phyloP scores from a whole-genome alignment of 116 monocot genomes.

The Phalaenopsis hybrid region DNA sequence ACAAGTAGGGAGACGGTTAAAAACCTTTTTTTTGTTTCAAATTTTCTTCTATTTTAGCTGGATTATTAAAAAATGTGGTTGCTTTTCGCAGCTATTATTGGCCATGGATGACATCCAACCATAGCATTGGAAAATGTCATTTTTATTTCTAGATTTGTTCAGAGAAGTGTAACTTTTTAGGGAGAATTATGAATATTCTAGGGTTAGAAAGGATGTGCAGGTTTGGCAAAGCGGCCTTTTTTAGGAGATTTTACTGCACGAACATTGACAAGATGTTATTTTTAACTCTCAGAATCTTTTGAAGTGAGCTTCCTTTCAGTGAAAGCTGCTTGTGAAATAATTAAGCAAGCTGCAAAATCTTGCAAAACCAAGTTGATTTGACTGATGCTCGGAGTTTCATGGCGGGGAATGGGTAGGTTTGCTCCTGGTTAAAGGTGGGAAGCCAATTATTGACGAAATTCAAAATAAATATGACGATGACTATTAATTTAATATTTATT shows the following conservation, averaged over 20 bases:
- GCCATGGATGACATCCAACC: no score
- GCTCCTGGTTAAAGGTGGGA: no score
- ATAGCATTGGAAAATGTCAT: background rate
- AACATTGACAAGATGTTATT: background rate
- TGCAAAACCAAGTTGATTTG: background rate
- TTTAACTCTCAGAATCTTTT: background rate
- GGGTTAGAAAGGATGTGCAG: background rate
- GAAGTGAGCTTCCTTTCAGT: background rate
- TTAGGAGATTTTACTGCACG: background rate
- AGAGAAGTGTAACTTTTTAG: background rate
- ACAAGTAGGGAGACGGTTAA: no score
- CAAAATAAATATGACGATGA: no score
- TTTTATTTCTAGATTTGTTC: background rate
- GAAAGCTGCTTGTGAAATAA: background rate
- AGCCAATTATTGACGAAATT: no score
- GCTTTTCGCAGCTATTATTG: no score
- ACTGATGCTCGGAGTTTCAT: background rate
- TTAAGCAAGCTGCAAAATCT: background rate
- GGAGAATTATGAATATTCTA: background rate
- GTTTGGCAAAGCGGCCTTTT: background rate
- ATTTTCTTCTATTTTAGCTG: no score
- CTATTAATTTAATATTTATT: no score
- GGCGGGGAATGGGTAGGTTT: no score
- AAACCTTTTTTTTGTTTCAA: no score
- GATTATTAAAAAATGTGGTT: no score